Evolutionary conservation across 352 stramenopile genomes (phyloP).

Genomic region (Saprolegnia diclina): DNA sequence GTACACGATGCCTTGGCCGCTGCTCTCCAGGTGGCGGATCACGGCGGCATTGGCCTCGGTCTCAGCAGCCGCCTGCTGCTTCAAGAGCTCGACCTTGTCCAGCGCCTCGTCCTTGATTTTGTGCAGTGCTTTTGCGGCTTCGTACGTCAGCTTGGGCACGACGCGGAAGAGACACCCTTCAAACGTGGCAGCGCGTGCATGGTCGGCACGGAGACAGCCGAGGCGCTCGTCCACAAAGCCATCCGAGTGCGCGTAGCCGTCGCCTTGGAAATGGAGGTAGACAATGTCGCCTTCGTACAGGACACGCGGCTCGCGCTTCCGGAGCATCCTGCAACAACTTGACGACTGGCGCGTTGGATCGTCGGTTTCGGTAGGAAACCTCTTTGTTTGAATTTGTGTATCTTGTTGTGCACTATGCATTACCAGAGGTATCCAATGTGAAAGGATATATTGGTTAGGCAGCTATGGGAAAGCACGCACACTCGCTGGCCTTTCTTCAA

Average conservation of each 20-base stretch:
- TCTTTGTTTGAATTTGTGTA: background rate
- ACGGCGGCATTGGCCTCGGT: slow-evolving; percentile 3
- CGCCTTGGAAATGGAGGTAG: slow-evolving; percentile 11
- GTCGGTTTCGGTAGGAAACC: background rate
- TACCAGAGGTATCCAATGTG: too few relatives aligned
- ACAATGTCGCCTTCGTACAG: slow-evolving; percentile 26
- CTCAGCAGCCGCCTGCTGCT: slow-evolving; percentile 19
- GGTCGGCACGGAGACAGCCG: background rate
- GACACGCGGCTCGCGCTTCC: background rate
- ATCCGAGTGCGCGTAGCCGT: slow-evolving; percentile 22
- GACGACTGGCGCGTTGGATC: background rate
- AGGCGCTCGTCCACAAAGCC: slow-evolving; percentile 23
- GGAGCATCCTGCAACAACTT: slow-evolving; percentile 7
- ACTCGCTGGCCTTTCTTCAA: too few relatives aligned
- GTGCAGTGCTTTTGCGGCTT: slow-evolving; percentile 10
- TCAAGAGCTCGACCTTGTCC: slow-evolving; percentile 16
- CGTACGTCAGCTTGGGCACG: slow-evolving; percentile 22
- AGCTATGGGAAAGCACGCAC: too few relatives aligned
- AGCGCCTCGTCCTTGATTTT: slow-evolving; percentile 8
- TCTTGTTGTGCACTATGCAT: too few relatives aligned
- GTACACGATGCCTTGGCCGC: slow-evolving; percentile 18
- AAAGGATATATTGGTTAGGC: too few relatives aligned
- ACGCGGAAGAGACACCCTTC: slow-evolving; percentile 23
- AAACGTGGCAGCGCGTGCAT: background rate
- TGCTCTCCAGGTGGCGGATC: background rate